These are phyloP conservation scores for Metschnikowia cubensis DNA, from an alignment of 805 yeast genomes.

Conservation along the genomic window DNA sequence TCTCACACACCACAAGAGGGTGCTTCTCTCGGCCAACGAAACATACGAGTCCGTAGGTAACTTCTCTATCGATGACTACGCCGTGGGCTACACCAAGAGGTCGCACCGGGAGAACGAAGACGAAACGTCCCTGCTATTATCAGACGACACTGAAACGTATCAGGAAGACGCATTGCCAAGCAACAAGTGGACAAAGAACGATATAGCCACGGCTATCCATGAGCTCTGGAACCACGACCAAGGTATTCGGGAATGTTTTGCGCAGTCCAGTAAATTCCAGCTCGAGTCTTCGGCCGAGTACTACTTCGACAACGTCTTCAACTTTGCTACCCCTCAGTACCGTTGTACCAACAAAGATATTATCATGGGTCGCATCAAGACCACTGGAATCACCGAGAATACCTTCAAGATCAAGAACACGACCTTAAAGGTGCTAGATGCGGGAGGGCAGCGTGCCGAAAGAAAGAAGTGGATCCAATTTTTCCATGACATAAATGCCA, in stretches of 20 bases:
- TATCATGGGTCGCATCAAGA: slow-evolving; percentile 84
- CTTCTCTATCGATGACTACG: slow-evolving; percentile 14
- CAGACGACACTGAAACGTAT: slow-evolving; percentile 10
- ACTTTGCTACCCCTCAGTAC: slow-evolving; percentile 62
- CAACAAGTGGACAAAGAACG: slow-evolving; percentile 27
- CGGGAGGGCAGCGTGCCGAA: slow-evolving; percentile 94
- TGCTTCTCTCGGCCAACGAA: slow-evolving; percentile 48
- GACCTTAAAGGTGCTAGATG: slow-evolving; percentile 79
- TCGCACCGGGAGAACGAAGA: slow-evolving; percentile 4
- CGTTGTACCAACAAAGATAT: slow-evolving; percentile 79
- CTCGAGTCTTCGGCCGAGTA: slow-evolving; percentile 78
- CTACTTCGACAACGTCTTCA: slow-evolving; percentile 69
- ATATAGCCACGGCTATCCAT: slow-evolving; percentile 67
- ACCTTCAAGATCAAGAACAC: slow-evolving; percentile 61
- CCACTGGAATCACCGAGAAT: slow-evolving; percentile 93
- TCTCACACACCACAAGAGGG: slow-evolving; percentile 45
- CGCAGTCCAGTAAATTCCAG: slow-evolving; percentile 71
- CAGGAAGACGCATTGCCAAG: background rate
- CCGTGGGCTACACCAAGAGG: slow-evolving; percentile 13
- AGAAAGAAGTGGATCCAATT: slow-evolving; percentile 94
- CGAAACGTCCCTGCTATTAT: slow-evolving; percentile 7
- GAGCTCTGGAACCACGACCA: slow-evolving; percentile 65
- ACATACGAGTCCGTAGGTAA: slow-evolving; percentile 12
- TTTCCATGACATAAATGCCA: slow-evolving; percentile 84
- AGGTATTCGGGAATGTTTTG: slow-evolving; percentile 60